A percentile compares a stretch with the other conserved stretches of the same genome.
These are phyloP conservation scores for Celoporthe dispersa DNA, from an alignment of 2,329 filamentous ascomycete species.

Conservation along the genomic window DNA sequence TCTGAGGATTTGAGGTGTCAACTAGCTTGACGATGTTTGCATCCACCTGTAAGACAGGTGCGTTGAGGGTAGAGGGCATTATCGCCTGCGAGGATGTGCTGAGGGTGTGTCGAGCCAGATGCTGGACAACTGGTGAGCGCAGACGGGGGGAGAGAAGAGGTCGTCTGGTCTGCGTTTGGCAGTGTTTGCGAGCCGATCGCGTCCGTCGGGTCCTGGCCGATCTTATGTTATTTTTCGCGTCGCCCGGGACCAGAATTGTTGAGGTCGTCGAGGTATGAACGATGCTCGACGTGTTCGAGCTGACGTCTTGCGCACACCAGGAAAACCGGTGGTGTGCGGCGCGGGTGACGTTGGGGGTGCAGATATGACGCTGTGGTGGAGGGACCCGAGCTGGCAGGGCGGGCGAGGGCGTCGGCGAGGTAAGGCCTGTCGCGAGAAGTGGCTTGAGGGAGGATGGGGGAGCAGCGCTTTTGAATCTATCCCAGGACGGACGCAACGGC, in stretches of 20 bases:
- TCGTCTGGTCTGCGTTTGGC: neutral
- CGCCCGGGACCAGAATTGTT: neutral
- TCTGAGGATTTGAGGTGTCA: constrained; percentile 89
- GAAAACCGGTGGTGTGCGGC: neutral
- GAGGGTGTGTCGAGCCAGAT: constrained; percentile 44
- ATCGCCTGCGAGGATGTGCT: constrained; percentile 37
- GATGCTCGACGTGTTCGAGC: neutral
- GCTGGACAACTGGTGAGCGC: constrained; percentile 28
- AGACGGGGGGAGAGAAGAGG: constrained; percentile 25
- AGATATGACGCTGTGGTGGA: neutral
- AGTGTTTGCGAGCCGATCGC: constrained; percentile 34
- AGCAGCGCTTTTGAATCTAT: constrained; percentile 16
- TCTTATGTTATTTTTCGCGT: constrained; percentile 1
- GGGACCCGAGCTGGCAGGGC: constrained; percentile 4
- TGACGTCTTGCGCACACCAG: neutral
- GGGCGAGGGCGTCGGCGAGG: neutral
- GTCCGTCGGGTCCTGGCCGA: constrained; percentile 22
- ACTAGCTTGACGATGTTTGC: constrained; percentile 91
- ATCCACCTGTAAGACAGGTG: constrained; percentile 89
- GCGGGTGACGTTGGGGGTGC: constrained; percentile 12
- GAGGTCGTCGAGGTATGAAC: constrained; percentile 21
- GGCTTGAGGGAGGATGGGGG: constrained; percentile 1
- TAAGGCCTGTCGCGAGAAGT: neutral
- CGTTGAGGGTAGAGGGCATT: constrained; percentile 85
- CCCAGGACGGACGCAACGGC: constrained; percentile 7